These are phyloP conservation scores for Gloeopeniophorella convolvens DNA, from an alignment of 768 basidiomycete species.

Conservation along the genomic window DNA sequence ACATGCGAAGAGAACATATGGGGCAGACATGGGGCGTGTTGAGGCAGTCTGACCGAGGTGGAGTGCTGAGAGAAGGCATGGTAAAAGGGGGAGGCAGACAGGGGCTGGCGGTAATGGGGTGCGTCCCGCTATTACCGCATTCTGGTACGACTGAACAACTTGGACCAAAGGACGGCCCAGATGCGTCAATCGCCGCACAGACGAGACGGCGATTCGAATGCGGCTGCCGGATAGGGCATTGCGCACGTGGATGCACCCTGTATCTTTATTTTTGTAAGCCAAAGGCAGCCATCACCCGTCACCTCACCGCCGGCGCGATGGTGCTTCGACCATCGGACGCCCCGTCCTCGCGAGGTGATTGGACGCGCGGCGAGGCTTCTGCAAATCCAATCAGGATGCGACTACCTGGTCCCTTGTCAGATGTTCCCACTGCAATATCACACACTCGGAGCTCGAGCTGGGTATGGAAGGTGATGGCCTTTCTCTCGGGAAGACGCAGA, in stretches of 20 bases:
- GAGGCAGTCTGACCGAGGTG: background rate
- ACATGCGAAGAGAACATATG: slow-evolving; percentile 43
- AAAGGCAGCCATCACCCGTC: slow-evolving; percentile 3
- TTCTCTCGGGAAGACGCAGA: slow-evolving; percentile 6
- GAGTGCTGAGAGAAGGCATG: too few relatives aligned
- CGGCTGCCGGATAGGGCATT: slow-evolving; percentile 10
- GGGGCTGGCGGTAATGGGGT: too few relatives aligned
- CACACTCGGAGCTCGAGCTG: background rate
- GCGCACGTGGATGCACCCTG: slow-evolving; percentile 4
- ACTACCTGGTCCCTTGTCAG: background rate
- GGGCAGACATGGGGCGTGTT: slow-evolving; percentile 2
- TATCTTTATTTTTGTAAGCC: slow-evolving; percentile 3
- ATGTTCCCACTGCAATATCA: slow-evolving; percentile 11
- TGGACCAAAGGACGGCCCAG: slow-evolving; percentile 7
- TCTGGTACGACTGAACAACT: background rate
- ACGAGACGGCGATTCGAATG: slow-evolving; percentile 4
- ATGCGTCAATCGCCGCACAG: slow-evolving; percentile 6
- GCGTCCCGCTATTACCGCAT: slow-evolving; percentile 5
- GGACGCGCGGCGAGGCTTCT: background rate
- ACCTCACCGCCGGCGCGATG: background rate
- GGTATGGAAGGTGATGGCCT: background rate
- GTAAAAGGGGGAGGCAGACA: too few relatives aligned
- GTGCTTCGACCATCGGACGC: slow-evolving; percentile 1
- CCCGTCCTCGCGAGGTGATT: background rate
- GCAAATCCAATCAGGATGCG: slow-evolving; percentile 10